A percentile compares a stretch with the other conserved stretches of the same genome.
These are phyloP conservation scores for Strobilomyces confusus DNA, from an alignment of 768 basidiomycete genomes.

Conservation along the genomic window DNA sequence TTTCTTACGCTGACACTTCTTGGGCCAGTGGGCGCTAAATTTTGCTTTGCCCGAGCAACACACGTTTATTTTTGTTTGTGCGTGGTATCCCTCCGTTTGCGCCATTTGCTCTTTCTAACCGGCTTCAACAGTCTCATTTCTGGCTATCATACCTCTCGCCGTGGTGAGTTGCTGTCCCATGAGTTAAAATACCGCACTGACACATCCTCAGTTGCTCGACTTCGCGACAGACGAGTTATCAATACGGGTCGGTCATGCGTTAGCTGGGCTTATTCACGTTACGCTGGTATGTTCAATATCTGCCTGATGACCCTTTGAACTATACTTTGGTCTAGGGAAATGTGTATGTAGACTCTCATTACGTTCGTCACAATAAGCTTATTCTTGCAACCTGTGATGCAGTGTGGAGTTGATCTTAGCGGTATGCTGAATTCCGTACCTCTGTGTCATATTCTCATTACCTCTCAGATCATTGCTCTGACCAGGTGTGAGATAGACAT, in stretches of 20 bases:
- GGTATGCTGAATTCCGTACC: slow-evolving; percentile 33
- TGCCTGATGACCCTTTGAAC: neutral
- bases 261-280: slow-evolving; percentile 82
- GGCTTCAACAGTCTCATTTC: slow-evolving; percentile 56
- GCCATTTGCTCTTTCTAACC: neutral
- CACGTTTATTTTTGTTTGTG: slow-evolving; percentile 72
- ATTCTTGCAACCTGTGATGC: neutral
- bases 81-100: slow-evolving; percentile 25
- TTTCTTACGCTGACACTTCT: neutral
- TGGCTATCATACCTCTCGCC: slow-evolving; percentile 82
- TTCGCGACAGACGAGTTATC: slow-evolving; percentile 90
- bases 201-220: slow-evolving; percentile 52
- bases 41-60: slow-evolving; percentile 50
- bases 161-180: slow-evolving; percentile 41
- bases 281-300: slow-evolving; percentile 52
- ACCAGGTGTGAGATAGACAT: slow-evolving; percentile 76
- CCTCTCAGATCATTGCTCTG: slow-evolving; percentile 66
- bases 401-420: slow-evolving; percentile 66
- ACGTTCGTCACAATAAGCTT: neutral
- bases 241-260: slow-evolving; percentile 74
- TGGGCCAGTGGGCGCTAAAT: slow-evolving; percentile 64
- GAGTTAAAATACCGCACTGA: neutral
- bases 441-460: neutral
- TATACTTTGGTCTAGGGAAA: slow-evolving; percentile 23
- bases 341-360: slow-evolving; percentile 19